These are phyloP conservation scores for Logfia minima DNA, from an alignment of 129 eudicot genomes.

Conservation along the genomic window DNA sequence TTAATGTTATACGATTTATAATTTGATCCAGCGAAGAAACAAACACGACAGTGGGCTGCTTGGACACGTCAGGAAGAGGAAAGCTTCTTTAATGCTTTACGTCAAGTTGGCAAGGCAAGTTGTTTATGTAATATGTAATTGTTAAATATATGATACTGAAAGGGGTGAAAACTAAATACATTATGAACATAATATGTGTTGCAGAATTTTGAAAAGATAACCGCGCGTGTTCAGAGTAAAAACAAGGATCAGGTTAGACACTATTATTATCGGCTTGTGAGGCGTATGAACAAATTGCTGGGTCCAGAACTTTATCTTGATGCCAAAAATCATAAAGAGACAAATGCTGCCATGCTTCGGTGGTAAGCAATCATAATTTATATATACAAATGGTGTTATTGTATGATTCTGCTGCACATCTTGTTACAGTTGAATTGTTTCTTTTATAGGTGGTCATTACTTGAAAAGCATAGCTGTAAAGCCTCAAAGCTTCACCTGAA, in stretches of 20 bases:
- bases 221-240: constrained; percentile 83
- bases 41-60: constrained; percentile 94
- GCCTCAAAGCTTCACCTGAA: constrained; percentile 95
- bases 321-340: constrained; percentile 89
- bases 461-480: constrained; percentile 90
- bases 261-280: constrained; percentile 91
- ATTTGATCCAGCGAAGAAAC: constrained; percentile 55
- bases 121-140: constrained; percentile 16
- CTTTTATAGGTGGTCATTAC: constrained; percentile 79
- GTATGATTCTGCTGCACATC: not conserved
- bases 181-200: constrained; percentile 4
- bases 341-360: constrained; percentile 95
- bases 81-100: constrained; percentile 80
- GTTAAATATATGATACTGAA: not conserved
- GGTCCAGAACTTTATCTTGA: constrained; percentile 85
- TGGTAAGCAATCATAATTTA: constrained; percentile 50
- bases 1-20: not conserved
- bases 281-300: constrained; percentile 93
- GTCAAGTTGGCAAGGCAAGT: constrained; percentile 97
- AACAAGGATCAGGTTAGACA: constrained; percentile 98
- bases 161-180: not conserved
- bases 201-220: constrained; percentile 96
- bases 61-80: constrained; percentile 98
- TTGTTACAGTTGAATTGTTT: constrained; percentile 5
- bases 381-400: not conserved